Evolutionary conservation across 202 grass and related monocot genomes (phyloP), one percentile per base, ranked within the genome.

Genomic region (Tripidium arundinaceum): DNA sequence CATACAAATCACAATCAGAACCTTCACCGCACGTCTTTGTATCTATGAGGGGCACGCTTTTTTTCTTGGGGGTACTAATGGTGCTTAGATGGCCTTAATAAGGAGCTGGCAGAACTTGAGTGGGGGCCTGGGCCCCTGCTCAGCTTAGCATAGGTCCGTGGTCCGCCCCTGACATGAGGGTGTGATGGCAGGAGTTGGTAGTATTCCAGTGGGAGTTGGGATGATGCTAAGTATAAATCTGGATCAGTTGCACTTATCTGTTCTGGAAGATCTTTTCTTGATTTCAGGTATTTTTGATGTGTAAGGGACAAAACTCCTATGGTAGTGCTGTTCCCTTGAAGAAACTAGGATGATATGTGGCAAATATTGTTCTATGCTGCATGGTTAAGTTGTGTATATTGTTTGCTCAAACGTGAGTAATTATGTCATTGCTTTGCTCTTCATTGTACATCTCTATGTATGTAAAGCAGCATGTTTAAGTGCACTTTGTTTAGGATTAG

Each of bases 321-420:
- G 12, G 3, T 24, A 28, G 15, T 38, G 26, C 0, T 74, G 49
- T 34, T 80, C 45, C 59, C 40, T 49, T 47, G 0, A 12, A 68
- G 49, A 75, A 81, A 41, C 59, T 68, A 76, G 62, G 16, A 62
- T 41, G 41, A 64, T 62, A 75, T 50, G 1, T 65, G 40, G 18
- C 12, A 64, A 33, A 41, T 55, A 14, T 40, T 39, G 11, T 52
- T 31, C 7, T 14, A 36, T 78, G 25, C 4, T 66, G 0, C 31
- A 61, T 41, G 40, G 21, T 42, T 60, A 29, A 4, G 13, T 10
- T 21, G 3, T 68, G 16, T 68, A 52, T 79, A 28, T 54, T 75
- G 15, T 75, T 31, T n/a, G n/a, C 10, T 45, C 31, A 62, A 27
- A 61, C 8, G 0, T 83, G 6, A 62, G 6, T 26, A 33, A 26